Evolutionary conservation across 805 yeast species (phyloP).

Genomic region (Candida quercuum): DNA sequence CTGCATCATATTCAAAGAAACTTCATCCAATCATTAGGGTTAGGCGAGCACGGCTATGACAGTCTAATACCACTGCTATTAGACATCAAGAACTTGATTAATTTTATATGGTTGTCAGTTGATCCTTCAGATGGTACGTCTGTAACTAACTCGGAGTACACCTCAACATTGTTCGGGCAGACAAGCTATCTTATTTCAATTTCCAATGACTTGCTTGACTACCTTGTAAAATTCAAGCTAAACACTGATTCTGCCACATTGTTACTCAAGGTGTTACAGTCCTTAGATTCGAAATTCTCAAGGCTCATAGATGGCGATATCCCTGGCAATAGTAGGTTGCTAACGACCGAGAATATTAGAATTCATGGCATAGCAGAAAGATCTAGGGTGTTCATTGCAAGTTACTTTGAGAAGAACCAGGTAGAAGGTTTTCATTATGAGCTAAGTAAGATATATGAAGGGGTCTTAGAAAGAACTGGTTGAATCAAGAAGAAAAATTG

Average conservation of each 20-base stretch:
- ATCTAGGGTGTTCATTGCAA: conserved; percentile 38
- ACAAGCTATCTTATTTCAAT: conserved; percentile 54
- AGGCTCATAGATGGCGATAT: conserved; percentile 30
- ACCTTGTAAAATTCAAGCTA: conserved; percentile 38
- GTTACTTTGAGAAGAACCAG: conserved; percentile 26
- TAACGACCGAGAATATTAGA: conserved; percentile 46
- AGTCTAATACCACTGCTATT: conserved; percentile 27
- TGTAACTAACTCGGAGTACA: conserved; percentile 8
- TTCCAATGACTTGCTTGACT: conserved; percentile 65
- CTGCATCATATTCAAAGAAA: conserved; percentile 49
- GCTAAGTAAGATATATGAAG: conserved; percentile 38
- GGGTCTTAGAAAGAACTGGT: conserved; percentile 32
- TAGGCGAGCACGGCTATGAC: conserved; percentile 19
- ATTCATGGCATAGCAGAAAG: conserved; percentile 48
- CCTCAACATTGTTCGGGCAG: conserved; percentile 47
- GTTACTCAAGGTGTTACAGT: conserved; percentile 32
- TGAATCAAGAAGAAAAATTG: no score
- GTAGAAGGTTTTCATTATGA: conserved; percentile 40
- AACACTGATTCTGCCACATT: conserved; percentile 26
- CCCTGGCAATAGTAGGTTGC: conserved; percentile 31
- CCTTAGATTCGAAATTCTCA: conserved; percentile 37
- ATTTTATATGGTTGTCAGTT: conserved; percentile 60
- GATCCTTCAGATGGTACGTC: conserved; percentile 24
- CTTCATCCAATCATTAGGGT: conserved; percentile 40
- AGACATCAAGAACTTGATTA: conserved; percentile 45